Evolutionary conservation across 2,329 filamentous ascomycete genomes (phyloP), one percentile per base, ranked within the genome.

Genomic region (Zymoseptoria tritici): DNA sequence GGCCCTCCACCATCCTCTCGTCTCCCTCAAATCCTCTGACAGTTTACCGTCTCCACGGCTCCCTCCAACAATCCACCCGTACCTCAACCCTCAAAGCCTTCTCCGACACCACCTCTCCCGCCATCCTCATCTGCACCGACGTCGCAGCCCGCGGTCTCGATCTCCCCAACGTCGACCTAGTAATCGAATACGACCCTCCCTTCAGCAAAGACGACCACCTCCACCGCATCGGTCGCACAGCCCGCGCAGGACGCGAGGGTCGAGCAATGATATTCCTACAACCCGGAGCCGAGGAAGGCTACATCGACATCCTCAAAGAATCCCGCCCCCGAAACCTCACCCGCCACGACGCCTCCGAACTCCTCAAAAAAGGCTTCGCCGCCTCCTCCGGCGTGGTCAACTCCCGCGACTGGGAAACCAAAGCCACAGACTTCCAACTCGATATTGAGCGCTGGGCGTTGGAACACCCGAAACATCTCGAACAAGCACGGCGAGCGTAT

Each of bases 121-220:
- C 89, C 0, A 85, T 99, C 3, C 83, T 99, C 16, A 84, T 99
- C 64, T 96, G 92, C 67, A 99, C 94, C 1, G 94, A 99, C 71
- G 94, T 99, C 55, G 91, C 94, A 11, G 94, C 94, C 20, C 90
- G 94, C 71, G 94, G 94, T 78, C 85, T 99, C 50, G 94, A 99
- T 79, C 84, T 99, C 16, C 93, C 93, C 0, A 93, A 94, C 55
- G 90, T 99, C 56, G 94, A 99, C 73, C 81, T 97, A 20, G 91
- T 99, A 55, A 84, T 99, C 59, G 94, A 99, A 74, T 97, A 96
- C 72, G 94, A 99, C 71, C 92, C 94, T 0, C 90, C 94, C 2
- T 97, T 97, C 76, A 91, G 89, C 71, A 86, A 91, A 22, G 89
- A 92, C 62, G 94, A 99, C 73, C 94, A 99, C 73, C 83, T 97